phyloP scores from a whole-genome alignment of 768 basidiomycete genomes.

The Boletus rufocinnamomeus region DNA sequence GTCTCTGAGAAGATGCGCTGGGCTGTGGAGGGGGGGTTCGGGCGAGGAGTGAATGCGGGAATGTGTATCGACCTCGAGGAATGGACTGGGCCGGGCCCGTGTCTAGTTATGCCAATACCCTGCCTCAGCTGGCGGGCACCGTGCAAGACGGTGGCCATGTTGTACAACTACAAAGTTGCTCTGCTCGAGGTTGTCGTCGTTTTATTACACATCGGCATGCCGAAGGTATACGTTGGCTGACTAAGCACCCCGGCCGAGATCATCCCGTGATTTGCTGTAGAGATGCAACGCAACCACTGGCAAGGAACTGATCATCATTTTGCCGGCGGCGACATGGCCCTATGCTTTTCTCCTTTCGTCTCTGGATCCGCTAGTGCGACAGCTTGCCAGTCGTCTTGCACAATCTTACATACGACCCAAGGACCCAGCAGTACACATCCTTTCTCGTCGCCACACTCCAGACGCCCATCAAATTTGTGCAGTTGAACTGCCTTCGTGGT shows the following conservation, averaged over 20 bases:
- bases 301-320: too few relatives aligned
- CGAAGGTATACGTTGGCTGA: conserved; percentile 22
- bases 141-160: conserved; percentile 30
- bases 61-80: conserved; percentile 48
- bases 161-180: background rate
- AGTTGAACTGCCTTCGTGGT: too few relatives aligned
- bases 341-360: too few relatives aligned
- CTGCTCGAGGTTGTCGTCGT: background rate
- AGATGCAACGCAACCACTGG: too few relatives aligned
- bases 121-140: conserved; percentile 30
- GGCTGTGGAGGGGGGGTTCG: conserved; percentile 31
- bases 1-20: conserved; percentile 55
- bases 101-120: conserved; percentile 20
- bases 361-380: too few relatives aligned
- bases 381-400: too few relatives aligned
- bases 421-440: too few relatives aligned
- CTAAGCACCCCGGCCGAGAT: conserved; percentile 10
- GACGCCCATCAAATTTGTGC: too few relatives aligned
- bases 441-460: too few relatives aligned
- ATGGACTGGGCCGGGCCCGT: background rate
- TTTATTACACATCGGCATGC: conserved; percentile 3
- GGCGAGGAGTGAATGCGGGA: conserved; percentile 37
- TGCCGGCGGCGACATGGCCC: too few relatives aligned
- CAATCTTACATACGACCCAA: too few relatives aligned
- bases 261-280: too few relatives aligned